Percentiles rank a stretch among this genome's conserved stretches.
These are phyloP conservation scores for Fragosphaeria purpurea DNA, from an alignment of 2,329 filamentous ascomycete species.

Conservation along the genomic window DNA sequence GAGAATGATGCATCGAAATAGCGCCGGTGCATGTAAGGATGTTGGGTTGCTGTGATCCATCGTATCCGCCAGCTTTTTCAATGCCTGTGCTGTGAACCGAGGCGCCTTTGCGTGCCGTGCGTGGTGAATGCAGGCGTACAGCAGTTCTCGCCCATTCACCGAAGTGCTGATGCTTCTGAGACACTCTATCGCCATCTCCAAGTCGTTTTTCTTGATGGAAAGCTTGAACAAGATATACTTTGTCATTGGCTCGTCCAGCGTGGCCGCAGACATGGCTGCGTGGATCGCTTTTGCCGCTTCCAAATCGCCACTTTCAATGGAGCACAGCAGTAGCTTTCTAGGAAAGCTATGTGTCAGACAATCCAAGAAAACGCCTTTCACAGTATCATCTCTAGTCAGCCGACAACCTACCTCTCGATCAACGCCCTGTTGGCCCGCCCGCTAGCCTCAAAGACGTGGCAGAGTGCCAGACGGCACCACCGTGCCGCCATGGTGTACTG, in stretches of 20 bases:
- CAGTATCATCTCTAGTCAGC: not conserved
- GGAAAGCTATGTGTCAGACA: not conserved
- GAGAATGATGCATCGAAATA: conserved; percentile 53
- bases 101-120: conserved; percentile 58
- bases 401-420: conserved; percentile 46
- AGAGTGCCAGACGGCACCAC: conserved; percentile 65
- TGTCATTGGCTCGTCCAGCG: conserved; percentile 53
- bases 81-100: conserved; percentile 44
- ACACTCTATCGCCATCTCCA: conserved; percentile 50
- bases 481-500: conserved; percentile 45
- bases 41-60: conserved; percentile 36
- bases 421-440: conserved; percentile 59
- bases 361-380: not conserved
- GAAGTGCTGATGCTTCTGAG: conserved; percentile 49
- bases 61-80: conserved; percentile 51
- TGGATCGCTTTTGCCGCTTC: conserved; percentile 46
- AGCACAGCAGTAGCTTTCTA: conserved; percentile 66
- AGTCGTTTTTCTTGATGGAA: conserved; percentile 49
- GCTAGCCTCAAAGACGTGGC: conserved; percentile 54
- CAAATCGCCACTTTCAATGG: conserved; percentile 47
- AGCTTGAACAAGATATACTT: conserved; percentile 68
- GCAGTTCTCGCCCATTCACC: conserved; percentile 46
- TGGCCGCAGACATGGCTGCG: conserved; percentile 45
- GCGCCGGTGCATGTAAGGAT: conserved; percentile 48
- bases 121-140: conserved; percentile 75